Evolutionary conservation across 2,329 filamentous ascomycete genomes (phyloP).

Genomic region (Alternaria tenuissima): DNA sequence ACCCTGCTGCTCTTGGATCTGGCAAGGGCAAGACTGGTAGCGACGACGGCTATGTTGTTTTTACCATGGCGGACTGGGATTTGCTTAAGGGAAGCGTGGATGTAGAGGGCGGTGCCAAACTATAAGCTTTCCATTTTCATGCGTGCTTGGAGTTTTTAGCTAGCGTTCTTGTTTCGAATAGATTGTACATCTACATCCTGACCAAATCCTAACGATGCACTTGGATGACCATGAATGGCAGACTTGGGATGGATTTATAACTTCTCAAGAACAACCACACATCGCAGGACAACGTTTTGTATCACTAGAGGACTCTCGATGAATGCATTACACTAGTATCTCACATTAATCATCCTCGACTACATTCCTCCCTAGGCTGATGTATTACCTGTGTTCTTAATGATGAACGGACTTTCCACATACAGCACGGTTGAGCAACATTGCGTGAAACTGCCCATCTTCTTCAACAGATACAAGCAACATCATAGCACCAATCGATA

Average conservation of each 20-base stretch:
- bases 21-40: constrained; percentile 49
- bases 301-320: neutral
- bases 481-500: too few species aligned
- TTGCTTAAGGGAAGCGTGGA: constrained; percentile 51
- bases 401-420: too few species aligned
- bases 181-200: neutral
- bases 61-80: constrained; percentile 67
- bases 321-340: neutral
- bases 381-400: too few species aligned
- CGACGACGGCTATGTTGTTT: constrained; percentile 63
- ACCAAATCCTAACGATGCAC: neutral
- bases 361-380: too few species aligned
- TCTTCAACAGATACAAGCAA: too few species aligned
- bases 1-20: constrained; percentile 47
- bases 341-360: too few species aligned
- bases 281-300: neutral
- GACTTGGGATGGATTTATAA: neutral
- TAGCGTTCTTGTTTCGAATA: constrained; percentile 5
- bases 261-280: neutral
- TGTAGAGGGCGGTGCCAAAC: constrained; percentile 22
- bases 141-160: neutral
- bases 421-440: too few species aligned
- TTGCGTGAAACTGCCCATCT: too few species aligned
- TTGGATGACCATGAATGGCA: neutral
- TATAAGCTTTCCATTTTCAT: constrained; percentile 13